Evolutionary conservation across 2,329 filamentous ascomycete genomes (phyloP).

Genomic region (Metarhizium rileyi): DNA sequence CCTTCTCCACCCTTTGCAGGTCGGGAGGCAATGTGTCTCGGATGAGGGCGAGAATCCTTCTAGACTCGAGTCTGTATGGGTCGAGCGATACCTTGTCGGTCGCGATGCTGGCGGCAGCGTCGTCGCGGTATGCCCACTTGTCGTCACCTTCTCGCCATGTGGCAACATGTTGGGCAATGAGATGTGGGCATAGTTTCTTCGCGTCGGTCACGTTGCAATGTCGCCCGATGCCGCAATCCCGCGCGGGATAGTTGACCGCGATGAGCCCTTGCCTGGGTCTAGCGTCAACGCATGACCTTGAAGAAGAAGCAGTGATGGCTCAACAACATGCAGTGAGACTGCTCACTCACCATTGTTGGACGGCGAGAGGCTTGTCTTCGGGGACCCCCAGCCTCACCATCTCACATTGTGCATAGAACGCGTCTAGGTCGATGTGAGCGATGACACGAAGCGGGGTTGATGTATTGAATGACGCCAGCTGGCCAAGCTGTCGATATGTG

Average conservation of each 20-base stretch:
- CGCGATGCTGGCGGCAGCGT: slow-evolving; percentile 68
- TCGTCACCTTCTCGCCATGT: slow-evolving; percentile 90
- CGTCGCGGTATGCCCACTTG: slow-evolving; percentile 82
- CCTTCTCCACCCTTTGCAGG: slow-evolving; percentile 77
- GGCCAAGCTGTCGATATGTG: slow-evolving; percentile 72
- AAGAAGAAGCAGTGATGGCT: background rate
- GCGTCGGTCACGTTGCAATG: slow-evolving; percentile 76
- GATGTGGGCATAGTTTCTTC: slow-evolving; percentile 71
- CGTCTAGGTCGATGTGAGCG: slow-evolving; percentile 90
- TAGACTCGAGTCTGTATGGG: slow-evolving; percentile 77
- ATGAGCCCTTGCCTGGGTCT: slow-evolving; percentile 70
- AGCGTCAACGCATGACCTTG: slow-evolving; percentile 4
- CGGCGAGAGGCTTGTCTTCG: slow-evolving; percentile 73
- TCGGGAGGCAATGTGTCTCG: slow-evolving; percentile 59
- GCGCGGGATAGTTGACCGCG: slow-evolving; percentile 89
- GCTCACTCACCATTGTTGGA: slow-evolving; percentile 69
- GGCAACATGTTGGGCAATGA: slow-evolving; percentile 85
- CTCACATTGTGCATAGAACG: slow-evolving; percentile 96
- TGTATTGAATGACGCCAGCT: slow-evolving; percentile 61
- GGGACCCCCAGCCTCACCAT: slow-evolving; percentile 72
- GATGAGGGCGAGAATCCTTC: slow-evolving; percentile 70
- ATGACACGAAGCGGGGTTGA: slow-evolving; percentile 76
- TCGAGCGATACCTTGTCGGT: slow-evolving; percentile 93
- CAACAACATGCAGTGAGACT: background rate
- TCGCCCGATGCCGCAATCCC: slow-evolving; percentile 67